Percentiles rank a stretch among this genome's conserved stretches.
phyloP scores from a whole-genome alignment of 2,329 filamentous ascomycete species.

The Aspergillus persii region DNA sequence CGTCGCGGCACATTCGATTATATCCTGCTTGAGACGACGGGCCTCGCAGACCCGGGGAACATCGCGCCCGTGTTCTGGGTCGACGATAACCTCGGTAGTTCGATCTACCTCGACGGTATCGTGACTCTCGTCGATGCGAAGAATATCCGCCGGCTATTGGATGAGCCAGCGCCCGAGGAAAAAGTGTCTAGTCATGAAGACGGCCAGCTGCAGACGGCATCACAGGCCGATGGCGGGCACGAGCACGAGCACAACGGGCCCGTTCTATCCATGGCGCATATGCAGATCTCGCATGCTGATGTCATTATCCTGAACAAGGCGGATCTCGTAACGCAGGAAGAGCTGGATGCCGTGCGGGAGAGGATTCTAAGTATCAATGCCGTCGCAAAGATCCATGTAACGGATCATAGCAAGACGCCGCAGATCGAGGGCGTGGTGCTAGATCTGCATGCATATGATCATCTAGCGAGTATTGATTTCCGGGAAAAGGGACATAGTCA shows the following conservation, averaged over 20 bases:
- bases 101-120: conserved; percentile 94
- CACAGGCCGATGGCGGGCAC: conserved; percentile 17
- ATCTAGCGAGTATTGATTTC: conserved; percentile 70
- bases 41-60: conserved; percentile 91
- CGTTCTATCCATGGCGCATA: conserved; percentile 83
- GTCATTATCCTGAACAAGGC: conserved; percentile 93
- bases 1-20: conserved; percentile 94
- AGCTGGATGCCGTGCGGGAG: conserved; percentile 67
- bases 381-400: conserved; percentile 78
- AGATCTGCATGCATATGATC: conserved; percentile 89
- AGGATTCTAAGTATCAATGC: conserved; percentile 85
- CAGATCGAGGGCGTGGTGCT: conserved; percentile 81
- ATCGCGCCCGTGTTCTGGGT: conserved; percentile 97
- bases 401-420: conserved; percentile 75
- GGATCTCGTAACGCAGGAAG: conserved; percentile 70
- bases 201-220: conserved; percentile 34
- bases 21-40: conserved; percentile 94
- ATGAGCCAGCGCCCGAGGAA: conserved; percentile 58
- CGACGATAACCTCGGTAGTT: conserved; percentile 90
- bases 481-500: conserved; percentile 80
- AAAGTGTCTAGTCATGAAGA: conserved; percentile 43
- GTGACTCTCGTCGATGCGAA: conserved; percentile 94
- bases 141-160: conserved; percentile 79
- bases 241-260: conserved; percentile 53
- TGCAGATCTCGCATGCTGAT: conserved; percentile 96